Evolutionary conservation across 495 filamentous ascomycete species (phyloP).

Genomic region (Penicillium alfredii): DNA sequence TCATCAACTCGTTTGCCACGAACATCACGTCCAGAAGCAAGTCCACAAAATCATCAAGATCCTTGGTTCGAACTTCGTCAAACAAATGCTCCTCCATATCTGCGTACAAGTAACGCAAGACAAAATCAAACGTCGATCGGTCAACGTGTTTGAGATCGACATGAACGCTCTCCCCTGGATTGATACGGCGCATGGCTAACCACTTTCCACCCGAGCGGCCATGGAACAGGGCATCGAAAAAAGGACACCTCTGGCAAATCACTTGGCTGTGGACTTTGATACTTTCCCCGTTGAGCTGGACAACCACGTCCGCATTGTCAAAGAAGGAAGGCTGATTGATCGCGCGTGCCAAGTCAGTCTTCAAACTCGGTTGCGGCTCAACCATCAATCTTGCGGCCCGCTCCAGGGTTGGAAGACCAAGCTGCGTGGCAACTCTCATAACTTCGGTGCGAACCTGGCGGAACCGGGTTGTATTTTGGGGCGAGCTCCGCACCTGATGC

Average conservation of each 20-base stretch:
- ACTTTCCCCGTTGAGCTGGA: conserved; percentile 66
- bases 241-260: conserved; percentile 79
- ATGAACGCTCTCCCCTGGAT: conserved; percentile 49
- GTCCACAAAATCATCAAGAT: conserved; percentile 78
- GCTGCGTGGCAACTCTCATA: conserved; percentile 65
- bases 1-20: conserved; percentile 89
- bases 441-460: conserved; percentile 75
- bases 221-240: conserved; percentile 84
- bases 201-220: conserved; percentile 79
- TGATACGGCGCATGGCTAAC: conserved; percentile 61
- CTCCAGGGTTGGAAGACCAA: conserved; percentile 65
- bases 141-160: conserved; percentile 83
- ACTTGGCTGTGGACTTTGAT: conserved; percentile 68
- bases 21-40: conserved; percentile 87
- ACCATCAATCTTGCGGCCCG: conserved; percentile 68
- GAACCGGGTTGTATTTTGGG: conserved; percentile 58
- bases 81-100: conserved; percentile 79
- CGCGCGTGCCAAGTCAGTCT: conserved; percentile 61
- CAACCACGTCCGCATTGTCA: conserved; percentile 63
- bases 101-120: conserved; percentile 76
- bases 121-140: conserved; percentile 64
- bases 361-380: conserved; percentile 54
- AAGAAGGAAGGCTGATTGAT: conserved; percentile 63
- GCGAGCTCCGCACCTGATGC: conserved; percentile 60
- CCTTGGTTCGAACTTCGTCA: conserved; percentile 61